Evolutionary conservation across 176 grass and related monocot species (phyloP).

Genomic region (Musa troglodytarum): DNA sequence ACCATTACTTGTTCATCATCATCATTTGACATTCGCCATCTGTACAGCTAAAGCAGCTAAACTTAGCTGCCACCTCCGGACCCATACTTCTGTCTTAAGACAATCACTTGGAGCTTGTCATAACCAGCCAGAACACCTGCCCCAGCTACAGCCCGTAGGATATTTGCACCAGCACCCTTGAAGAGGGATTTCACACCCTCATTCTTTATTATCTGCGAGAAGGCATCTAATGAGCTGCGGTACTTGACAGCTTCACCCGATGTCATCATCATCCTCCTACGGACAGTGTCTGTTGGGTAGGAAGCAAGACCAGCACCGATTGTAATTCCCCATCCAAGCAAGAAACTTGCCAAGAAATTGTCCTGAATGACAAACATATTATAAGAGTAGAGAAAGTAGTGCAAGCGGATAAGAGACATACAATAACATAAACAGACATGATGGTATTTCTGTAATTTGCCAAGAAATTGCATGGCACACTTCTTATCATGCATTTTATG

Average conservation of each 20-base stretch:
- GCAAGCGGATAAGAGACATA: no score
- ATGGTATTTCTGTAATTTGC: no score
- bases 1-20: no score
- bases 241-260: conserved; percentile 18
- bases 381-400: not conserved
- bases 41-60: no score
- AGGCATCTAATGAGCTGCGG: conserved; percentile 9
- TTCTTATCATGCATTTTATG: no score
- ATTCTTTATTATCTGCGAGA: conserved; percentile 11
- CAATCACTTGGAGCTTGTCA: conserved; percentile 16
- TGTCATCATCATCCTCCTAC: conserved; percentile 20
- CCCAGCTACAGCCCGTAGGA: conserved; percentile 1
- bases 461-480: not conserved
- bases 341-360: conserved; percentile 15
- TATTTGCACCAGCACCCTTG: conserved; percentile 14
- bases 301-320: conserved; percentile 12
- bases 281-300: conserved; percentile 1
- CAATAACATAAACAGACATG: no score
- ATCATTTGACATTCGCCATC: no score
- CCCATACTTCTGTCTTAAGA: conserved; percentile 3
- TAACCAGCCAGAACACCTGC: conserved; percentile 19
- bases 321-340: conserved; percentile 14
- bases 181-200: conserved; percentile 13
- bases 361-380: not conserved
- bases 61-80: no score